These are phyloP conservation scores for Cicer arietinum DNA, from an alignment of 306 rosid genomes.

Conservation along the genomic window DNA sequence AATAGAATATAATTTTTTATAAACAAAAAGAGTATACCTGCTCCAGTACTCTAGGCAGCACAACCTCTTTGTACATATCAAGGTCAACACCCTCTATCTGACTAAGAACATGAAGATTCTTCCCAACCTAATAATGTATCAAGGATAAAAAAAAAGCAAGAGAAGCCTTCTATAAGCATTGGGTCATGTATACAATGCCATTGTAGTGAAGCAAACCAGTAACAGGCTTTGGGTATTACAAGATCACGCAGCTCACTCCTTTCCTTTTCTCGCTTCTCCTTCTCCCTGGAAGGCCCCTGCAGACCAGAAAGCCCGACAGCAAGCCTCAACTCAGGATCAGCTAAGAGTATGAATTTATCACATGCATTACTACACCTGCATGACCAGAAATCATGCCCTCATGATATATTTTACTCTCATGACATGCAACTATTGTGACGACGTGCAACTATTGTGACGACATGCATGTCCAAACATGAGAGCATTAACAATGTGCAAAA, in stretches of 20 bases:
- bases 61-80: conserved; percentile 92
- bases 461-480: conserved; percentile 62
- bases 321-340: conserved; percentile 99
- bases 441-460: conserved; percentile 77
- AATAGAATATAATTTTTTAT: conserved; percentile 2
- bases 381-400: conserved; percentile 96
- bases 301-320: conserved; percentile 99
- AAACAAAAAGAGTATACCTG: conserved; percentile 62
- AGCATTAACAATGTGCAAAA: conserved; percentile 41
- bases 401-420: conserved; percentile 75
- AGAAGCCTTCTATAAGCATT: conserved; percentile 72
- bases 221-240: conserved; percentile 72
- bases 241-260: conserved; percentile 98
- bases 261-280: conserved; percentile 98
- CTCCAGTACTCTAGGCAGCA: conserved; percentile 97
- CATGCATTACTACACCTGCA: conserved; percentile 94
- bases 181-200: conserved; percentile 55
- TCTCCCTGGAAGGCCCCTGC: conserved; percentile 99
- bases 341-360: conserved; percentile 96
- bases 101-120: conserved; percentile 95
- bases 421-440: conserved; percentile 81
- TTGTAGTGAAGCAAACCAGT: conserved; percentile 72
- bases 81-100: conserved; percentile 98
- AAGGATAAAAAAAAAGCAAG: conserved; percentile 50
- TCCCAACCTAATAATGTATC: conserved; percentile 82